These are phyloP conservation scores for Coelastrella sp. DNA, from an alignment of 139 green algal species.

Conservation along the genomic window DNA sequence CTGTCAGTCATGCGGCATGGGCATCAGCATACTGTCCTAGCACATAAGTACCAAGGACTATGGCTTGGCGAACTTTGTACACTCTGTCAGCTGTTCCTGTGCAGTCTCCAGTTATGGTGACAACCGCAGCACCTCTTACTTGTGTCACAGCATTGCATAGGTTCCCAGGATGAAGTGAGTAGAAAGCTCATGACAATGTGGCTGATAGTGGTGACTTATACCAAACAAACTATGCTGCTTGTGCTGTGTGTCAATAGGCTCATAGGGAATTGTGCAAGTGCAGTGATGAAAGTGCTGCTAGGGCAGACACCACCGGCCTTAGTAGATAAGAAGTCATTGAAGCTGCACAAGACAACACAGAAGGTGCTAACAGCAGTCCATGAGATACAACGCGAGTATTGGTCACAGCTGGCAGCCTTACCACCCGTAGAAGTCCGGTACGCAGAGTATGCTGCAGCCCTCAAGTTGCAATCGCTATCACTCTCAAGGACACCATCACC, in stretches of 20 bases:
- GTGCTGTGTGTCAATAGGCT: background rate
- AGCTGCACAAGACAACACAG: background rate
- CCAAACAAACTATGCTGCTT: too few species aligned
- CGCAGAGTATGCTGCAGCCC: background rate
- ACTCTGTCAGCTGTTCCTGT: too few species aligned
- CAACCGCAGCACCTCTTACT: background rate
- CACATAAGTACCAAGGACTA: too few species aligned
- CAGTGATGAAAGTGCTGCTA: constrained; percentile 32
- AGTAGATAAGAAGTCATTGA: constrained; percentile 10
- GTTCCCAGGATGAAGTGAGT: too few species aligned
- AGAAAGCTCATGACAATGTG: too few species aligned
- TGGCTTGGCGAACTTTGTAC: too few species aligned
- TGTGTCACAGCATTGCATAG: too few species aligned
- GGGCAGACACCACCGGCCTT: background rate
- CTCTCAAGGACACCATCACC: background rate
- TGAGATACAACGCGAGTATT: background rate
- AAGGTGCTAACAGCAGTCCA: background rate
- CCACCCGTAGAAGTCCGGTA: background rate
- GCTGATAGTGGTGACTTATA: too few species aligned
- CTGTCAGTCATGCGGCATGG: too few species aligned
- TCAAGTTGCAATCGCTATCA: background rate
- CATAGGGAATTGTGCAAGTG: constrained; percentile 8
- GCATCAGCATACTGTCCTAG: too few species aligned
- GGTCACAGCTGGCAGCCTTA: background rate
- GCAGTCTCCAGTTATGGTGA: too few species aligned